Evolutionary conservation across 768 basidiomycete species (phyloP).

Genomic region (Auricularia sp.): DNA sequence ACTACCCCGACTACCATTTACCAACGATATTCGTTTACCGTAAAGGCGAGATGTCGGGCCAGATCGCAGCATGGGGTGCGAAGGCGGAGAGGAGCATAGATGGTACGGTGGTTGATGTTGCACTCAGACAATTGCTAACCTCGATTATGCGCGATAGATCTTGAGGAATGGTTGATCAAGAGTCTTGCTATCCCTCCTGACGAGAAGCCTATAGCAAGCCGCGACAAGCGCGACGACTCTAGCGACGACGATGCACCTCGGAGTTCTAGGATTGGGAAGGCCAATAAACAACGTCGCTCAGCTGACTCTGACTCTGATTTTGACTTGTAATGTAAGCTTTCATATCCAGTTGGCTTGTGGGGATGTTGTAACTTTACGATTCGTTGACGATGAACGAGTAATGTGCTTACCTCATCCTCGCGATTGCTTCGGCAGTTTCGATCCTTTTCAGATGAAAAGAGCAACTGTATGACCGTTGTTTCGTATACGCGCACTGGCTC

Average conservation of each 20-base stretch:
- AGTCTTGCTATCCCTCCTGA: conserved; percentile 55
- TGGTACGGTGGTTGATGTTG: conserved; percentile 39
- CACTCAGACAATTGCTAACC: not conserved
- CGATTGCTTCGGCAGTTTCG: too few species aligned
- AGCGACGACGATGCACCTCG: conserved; percentile 40
- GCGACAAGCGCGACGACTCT: conserved; percentile 17
- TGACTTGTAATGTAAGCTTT: conserved; percentile 30
- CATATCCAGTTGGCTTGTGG: too few species aligned
- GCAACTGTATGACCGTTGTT: too few species aligned
- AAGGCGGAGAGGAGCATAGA: conserved; percentile 66
- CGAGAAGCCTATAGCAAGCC: conserved; percentile 30
- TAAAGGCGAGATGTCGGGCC: conserved; percentile 81
- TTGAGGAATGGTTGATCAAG: conserved; percentile 60
- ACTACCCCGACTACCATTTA: conserved; percentile 81
- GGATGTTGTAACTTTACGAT: too few species aligned
- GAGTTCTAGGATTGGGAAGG: conserved; percentile 43
- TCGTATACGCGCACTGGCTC: too few species aligned
- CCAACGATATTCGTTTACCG: conserved; percentile 92
- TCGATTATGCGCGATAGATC: conserved; percentile 32
- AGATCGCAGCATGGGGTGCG: conserved; percentile 76
- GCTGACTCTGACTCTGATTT: conserved; percentile 69
- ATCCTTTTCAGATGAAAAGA: too few species aligned
- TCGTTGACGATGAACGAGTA: too few species aligned
- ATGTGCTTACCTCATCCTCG: too few species aligned
- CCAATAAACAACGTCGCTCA: conserved; percentile 35